phyloP scores from a whole-genome alignment of 768 basidiomycete genomes.

The Suillus lakei region DNA sequence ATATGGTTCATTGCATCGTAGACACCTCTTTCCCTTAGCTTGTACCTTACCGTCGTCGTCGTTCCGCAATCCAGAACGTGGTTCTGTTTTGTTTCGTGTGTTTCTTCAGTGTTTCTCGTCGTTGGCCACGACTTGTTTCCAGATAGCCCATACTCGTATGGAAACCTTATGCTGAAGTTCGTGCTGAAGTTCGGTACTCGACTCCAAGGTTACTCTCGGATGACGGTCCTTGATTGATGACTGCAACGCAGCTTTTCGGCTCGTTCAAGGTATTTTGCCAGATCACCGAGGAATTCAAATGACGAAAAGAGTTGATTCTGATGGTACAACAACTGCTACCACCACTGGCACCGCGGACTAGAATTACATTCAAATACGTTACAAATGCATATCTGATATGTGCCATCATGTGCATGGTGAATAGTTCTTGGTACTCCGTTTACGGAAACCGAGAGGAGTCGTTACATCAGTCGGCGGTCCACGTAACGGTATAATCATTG shows the following conservation, averaged over 20 bases:
- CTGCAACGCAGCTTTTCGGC: not conserved
- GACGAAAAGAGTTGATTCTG: not conserved
- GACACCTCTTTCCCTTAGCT: too few relatives aligned
- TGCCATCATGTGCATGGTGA: not conserved
- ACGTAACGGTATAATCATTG: too few relatives aligned
- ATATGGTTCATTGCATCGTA: too few relatives aligned
- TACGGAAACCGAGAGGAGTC: not conserved
- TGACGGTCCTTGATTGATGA: not conserved
- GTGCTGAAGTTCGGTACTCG: too few relatives aligned
- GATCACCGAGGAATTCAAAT: not conserved
- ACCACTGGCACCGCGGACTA: not conserved
- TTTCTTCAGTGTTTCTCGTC: too few relatives aligned
- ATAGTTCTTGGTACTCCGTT: not conserved
- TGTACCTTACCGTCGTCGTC: too few relatives aligned
- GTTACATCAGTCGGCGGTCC: not conserved
- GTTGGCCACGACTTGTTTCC: too few relatives aligned
- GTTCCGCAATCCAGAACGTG: too few relatives aligned
- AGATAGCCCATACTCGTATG: too few relatives aligned
- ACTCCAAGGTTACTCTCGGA: not conserved
- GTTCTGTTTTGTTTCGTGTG: too few relatives aligned
- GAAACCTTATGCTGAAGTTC: too few relatives aligned
- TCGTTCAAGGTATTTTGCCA: not conserved
- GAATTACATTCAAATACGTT: not conserved
- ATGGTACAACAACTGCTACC: not conserved
- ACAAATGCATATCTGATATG: not conserved